Evolutionary conservation across 2,329 filamentous ascomycete genomes (phyloP).

Genomic region (Alternaria arborescens): DNA sequence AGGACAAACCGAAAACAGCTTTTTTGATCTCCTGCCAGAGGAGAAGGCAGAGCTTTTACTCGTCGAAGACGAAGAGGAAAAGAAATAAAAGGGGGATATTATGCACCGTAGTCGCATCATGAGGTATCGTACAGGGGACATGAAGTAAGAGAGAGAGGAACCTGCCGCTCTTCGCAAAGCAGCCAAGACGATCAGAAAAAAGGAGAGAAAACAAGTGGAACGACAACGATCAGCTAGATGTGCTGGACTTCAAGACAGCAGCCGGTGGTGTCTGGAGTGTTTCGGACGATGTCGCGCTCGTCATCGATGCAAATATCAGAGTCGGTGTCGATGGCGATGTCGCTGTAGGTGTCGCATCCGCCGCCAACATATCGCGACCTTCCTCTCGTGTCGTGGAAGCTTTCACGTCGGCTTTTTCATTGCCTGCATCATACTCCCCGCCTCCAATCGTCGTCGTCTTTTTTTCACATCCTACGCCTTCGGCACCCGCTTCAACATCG

Average conservation of each 20-base stretch:
- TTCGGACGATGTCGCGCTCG: neutral
- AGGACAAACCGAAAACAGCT: neutral
- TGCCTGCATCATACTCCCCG: neutral
- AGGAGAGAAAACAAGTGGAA: neutral
- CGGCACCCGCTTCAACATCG: constrained; percentile 34
- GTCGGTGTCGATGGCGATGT: neutral
- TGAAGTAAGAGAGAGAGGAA: neutral
- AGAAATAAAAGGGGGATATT: neutral
- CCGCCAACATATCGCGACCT: neutral
- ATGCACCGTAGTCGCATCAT: neutral
- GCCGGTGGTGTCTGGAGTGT: neutral
- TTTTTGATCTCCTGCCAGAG: neutral
- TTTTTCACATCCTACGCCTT: neutral
- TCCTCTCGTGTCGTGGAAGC: neutral
- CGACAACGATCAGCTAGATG: neutral
- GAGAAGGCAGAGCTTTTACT: neutral
- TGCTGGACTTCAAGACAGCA: constrained; percentile 6
- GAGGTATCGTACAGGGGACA: constrained; percentile 4
- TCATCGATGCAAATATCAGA: neutral
- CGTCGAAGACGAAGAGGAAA: neutral
- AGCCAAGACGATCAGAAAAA: neutral
- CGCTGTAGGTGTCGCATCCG: neutral
- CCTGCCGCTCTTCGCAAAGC: neutral
- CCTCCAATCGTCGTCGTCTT: neutral
- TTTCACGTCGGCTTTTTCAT: neutral